A percentile compares a stretch with the other conserved stretches of the same genome.
Evolutionary conservation across 1,139 yeast species (phyloP).

Genomic region (Wickerhamomyces sp.): DNA sequence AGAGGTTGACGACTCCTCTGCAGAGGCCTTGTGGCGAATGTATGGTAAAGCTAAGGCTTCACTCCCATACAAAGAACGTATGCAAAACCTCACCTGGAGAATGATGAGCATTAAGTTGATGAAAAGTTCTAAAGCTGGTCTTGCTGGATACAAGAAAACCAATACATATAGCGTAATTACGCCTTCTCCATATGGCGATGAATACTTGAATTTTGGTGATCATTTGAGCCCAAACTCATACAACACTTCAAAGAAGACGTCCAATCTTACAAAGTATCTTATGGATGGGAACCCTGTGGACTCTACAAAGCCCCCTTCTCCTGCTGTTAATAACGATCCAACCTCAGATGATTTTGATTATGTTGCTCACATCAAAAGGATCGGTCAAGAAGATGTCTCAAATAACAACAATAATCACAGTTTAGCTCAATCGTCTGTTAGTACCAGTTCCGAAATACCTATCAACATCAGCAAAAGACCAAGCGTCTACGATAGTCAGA

Average conservation of each 20-base stretch:
- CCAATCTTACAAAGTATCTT: slow-evolving; percentile 21
- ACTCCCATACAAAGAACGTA: slow-evolving; percentile 69
- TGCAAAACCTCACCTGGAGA: slow-evolving; percentile 85
- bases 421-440: not conserved
- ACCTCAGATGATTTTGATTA: slow-evolving; percentile 58
- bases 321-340: slow-evolving; percentile 29
- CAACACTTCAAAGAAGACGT: slow-evolving; percentile 11
- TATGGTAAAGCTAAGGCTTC: slow-evolving; percentile 73
- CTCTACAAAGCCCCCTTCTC: not conserved
- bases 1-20: slow-evolving; percentile 34
- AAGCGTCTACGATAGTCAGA: not conserved
- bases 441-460: slow-evolving; percentile 15
- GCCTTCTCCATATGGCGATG: slow-evolving; percentile 13
- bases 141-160: slow-evolving; percentile 1
- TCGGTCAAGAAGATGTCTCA: slow-evolving; percentile 39
- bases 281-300: slow-evolving; percentile 8
- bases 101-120: slow-evolving; percentile 62
- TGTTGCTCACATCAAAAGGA: slow-evolving; percentile 59
- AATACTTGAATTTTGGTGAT: slow-evolving; percentile 18
- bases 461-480: slow-evolving; percentile 1
- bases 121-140: slow-evolving; percentile 10
- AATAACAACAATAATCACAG: not conserved
- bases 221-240: slow-evolving; percentile 7
- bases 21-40: slow-evolving; percentile 76
- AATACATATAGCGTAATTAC: not conserved